Evolutionary conservation across 2,329 filamentous ascomycete species (phyloP), one percentile per base, ranked within the genome.

Genomic region (Colletotrichum tanaceti): DNA sequence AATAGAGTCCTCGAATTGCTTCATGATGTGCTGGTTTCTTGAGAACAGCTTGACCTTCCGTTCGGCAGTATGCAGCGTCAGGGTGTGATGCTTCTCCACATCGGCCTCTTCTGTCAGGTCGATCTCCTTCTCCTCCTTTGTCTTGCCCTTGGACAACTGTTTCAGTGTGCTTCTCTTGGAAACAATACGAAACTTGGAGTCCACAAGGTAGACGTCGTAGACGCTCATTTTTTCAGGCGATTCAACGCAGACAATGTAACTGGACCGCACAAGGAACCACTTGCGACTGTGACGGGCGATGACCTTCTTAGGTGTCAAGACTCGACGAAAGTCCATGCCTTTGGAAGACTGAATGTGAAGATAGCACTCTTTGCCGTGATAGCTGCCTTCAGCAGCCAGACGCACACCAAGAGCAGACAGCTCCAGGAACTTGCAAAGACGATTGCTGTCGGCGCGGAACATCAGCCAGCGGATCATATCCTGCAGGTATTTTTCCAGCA

Each of bases 181-280:
- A 71, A 94, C 90, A 58, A 98, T 90, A 60, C 87, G 85, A 80
- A 99, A 99, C 74, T 92, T 91, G 1, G 92, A 87, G 76, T 99
- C 96, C 32, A 98, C 93, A n/a, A 99, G 86, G 78, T 98, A 98
- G 24, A 99, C 96, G 80, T 99, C 97, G 77, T 97, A 98, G 41
- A 98, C 97, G 75, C 97, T 95, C 92, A 98, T 97, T 74, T 97
- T 97, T 78, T 98, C 95, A 0, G 96, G 96, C 0, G 96, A 98
- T 77, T 98, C 95, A n/a, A 98, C 94, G 73, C 95, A 98, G 52
- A 97, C 95, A 68, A 99, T 91, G 76, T 99, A 99, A 81, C 94
- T 98, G 79, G 98, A 94, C 59, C 96, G 87, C n/a, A 99, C 94
- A 22, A 98, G 84, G 77, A 99, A 99, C 96, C 96, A 99, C 78